Evolutionary conservation across 805 yeast species (phyloP), one percentile per base, ranked within the genome.

Genomic region (Torulaspora delbrueckii): DNA sequence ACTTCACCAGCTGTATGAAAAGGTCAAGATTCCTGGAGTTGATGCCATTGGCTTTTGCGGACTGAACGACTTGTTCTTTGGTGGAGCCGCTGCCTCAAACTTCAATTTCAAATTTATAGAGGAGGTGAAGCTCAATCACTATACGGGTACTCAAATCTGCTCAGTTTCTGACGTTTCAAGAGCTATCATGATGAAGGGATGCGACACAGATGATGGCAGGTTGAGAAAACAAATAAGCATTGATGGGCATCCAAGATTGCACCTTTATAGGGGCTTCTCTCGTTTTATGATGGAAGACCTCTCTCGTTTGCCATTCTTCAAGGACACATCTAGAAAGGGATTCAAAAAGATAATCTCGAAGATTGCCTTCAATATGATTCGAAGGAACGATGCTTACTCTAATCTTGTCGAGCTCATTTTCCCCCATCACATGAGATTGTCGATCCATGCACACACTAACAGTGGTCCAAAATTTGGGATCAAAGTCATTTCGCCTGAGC

Each of bases 331-430:
- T 0, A 72, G 69, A 42, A 77, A 76, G 59, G 66, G 67, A 40
- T 74, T 71, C 59, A 78, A 78, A 54, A 77, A 76, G 58, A 60
- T 68, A 19, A 73, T 76, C 14, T 68, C 81, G 1, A 71, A 70
- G 47, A 76, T 79, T 37, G 81, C 84, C 1, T 79, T 78, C 59
- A 82, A 79, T 56, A 79, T 79, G 84, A 79, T 79, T 48, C 77
- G 73, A 57, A 66, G 84, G 52, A 79, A 79, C 56, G 84, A 79
- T 55, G 84, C 84, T 1, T 79, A 79, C 57, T 79, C 84, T 7
- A 79, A 79, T 57, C 65, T 79, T 53, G 82, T 79, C 30, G 84
- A 79, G 49, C 60, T 79, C 46, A 58, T 78, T 30, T 78, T 79
- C 47, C 84, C 84, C 5, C 77, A 74, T 57, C 82, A 79, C 55